Base-by-base conservation (phyloP, 352 stramenopile species). In the Phytophthora sansomeana region DNA sequence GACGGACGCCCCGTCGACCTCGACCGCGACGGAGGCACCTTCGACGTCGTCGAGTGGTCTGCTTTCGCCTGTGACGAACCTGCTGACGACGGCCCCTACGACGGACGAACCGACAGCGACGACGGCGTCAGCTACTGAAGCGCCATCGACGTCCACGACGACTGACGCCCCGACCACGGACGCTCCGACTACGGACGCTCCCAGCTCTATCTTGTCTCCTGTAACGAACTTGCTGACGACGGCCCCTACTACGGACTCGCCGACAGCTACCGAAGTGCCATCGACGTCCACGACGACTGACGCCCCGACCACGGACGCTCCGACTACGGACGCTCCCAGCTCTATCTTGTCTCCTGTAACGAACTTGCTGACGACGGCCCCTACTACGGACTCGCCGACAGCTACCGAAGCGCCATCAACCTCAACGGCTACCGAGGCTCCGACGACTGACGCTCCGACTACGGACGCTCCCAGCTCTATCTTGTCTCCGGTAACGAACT, bases 281-380 rank as follows among this genome's bases (percentile, higher is more conserved):
- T 3, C 5, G 17, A n/a, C n/a, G n/a, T n/a, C n/a, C n/a, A n/a
- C n/a, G n/a, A n/a, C n/a, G n/a, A n/a, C n/a, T n/a, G n/a, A n/a
- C n/a, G n/a, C n/a, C n/a, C n/a, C n/a, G n/a, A n/a, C n/a, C n/a
- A n/a, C n/a, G n/a, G n/a, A n/a, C n/a, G n/a, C n/a, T n/a, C n/a
- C n/a, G n/a, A n/a, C n/a, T n/a, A n/a, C n/a, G n/a, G n/a, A n/a
- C n/a, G n/a, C n/a, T n/a, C n/a, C n/a, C n/a, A n/a, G n/a, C n/a
- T n/a, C n/a, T 19, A 6, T 58, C 19, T 47, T 69, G 0, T 48
- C 52, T 0, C 61, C 61, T 0, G 53, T 63, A 9, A 69, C 61
- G 26, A 42, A 69, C 24, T 16, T 63, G 46, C 2, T 69, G 44
- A 69, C 61, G 28, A 36, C 57, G 44, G 24, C 26, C 5, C 49